A percentile compares a stretch with the other conserved stretches of the same genome.
phyloP scores from a whole-genome alignment of 441 rosid genomes.

The Kokia cookei region DNA sequence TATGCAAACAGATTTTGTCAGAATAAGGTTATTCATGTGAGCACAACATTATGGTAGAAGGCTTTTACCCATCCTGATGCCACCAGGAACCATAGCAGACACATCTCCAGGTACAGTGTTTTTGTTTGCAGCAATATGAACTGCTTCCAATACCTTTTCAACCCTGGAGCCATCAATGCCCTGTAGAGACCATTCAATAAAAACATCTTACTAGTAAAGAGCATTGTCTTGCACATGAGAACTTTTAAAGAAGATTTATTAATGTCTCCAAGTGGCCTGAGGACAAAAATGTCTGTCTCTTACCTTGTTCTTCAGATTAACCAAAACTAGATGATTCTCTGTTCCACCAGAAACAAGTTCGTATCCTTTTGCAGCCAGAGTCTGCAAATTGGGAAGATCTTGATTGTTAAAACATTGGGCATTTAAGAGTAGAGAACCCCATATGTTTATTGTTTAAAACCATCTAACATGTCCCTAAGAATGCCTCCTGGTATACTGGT shows the following conservation, averaged over 20 bases:
- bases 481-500: neutral
- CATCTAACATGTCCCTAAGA: neutral
- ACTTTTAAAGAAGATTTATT: constrained; percentile 2
- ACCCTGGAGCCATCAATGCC: constrained; percentile 98
- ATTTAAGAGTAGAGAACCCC: neutral
- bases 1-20: constrained; percentile 8
- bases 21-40: neutral
- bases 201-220: neutral
- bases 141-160: constrained; percentile 93
- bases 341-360: constrained; percentile 98
- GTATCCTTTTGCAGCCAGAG: constrained; percentile 60
- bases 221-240: neutral
- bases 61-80: constrained; percentile 87
- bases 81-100: constrained; percentile 99
- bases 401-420: neutral
- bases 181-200: constrained; percentile 25
- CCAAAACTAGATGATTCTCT: constrained; percentile 92
- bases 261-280: neutral
- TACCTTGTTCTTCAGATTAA: constrained; percentile 85
- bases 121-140: constrained; percentile 96
- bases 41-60: neutral
- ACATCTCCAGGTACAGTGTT: constrained; percentile 99
- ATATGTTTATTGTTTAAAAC: neutral
- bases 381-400: constrained; percentile 36
- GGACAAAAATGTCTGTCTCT: constrained; percentile 2